A percentile compares a stretch with the other conserved stretches of the same genome.
Evolutionary conservation across 352 stramenopile genomes (phyloP).

Genomic region (Phytopythium helicoides): DNA sequence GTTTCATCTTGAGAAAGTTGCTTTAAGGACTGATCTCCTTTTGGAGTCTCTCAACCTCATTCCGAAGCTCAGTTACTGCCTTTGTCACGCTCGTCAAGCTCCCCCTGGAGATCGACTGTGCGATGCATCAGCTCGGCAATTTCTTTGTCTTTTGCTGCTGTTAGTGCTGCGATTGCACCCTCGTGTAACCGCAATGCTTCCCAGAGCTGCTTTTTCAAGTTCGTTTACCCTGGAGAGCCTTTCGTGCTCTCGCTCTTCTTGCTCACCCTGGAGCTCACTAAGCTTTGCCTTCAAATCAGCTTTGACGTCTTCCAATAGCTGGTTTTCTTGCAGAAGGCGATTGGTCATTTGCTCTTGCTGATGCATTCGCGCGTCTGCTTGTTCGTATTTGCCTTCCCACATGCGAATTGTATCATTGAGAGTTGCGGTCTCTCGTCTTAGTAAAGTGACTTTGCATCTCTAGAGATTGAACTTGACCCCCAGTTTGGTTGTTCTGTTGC

Average conservation of each 20-base stretch:
- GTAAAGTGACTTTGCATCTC: slow-evolving; percentile 23
- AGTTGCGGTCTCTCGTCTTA: slow-evolving; percentile 29
- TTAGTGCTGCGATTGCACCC: slow-evolving; percentile 7
- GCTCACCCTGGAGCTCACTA: neutral
- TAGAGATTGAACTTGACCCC: slow-evolving; percentile 28
- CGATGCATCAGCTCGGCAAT: slow-evolving; percentile 45
- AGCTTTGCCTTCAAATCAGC: slow-evolving; percentile 12
- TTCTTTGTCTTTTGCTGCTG: slow-evolving; percentile 40
- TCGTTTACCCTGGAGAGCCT: neutral
- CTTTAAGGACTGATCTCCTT: slow-evolving; percentile 31
- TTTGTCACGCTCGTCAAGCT: slow-evolving; percentile 22
- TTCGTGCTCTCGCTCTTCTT: neutral
- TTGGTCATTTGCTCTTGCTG: slow-evolving; percentile 47
- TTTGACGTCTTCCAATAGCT: slow-evolving; percentile 16
- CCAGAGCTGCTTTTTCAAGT: slow-evolving; percentile 14
- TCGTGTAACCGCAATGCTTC: neutral
- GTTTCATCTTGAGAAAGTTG: slow-evolving; percentile 71
- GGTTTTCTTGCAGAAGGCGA: slow-evolving; percentile 29
- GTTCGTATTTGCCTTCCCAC: slow-evolving; percentile 8
- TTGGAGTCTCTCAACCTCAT: slow-evolving; percentile 27
- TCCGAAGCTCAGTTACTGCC: slow-evolving; percentile 19
- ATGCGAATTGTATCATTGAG: slow-evolving; percentile 11
- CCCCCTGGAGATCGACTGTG: slow-evolving; percentile 32
- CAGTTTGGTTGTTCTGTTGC: slow-evolving; percentile 24
- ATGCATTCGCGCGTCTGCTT: slow-evolving; percentile 25